phyloP scores from a whole-genome alignment of 1,139 yeast genomes.

The Lodderomyces oxycetoniae region DNA sequence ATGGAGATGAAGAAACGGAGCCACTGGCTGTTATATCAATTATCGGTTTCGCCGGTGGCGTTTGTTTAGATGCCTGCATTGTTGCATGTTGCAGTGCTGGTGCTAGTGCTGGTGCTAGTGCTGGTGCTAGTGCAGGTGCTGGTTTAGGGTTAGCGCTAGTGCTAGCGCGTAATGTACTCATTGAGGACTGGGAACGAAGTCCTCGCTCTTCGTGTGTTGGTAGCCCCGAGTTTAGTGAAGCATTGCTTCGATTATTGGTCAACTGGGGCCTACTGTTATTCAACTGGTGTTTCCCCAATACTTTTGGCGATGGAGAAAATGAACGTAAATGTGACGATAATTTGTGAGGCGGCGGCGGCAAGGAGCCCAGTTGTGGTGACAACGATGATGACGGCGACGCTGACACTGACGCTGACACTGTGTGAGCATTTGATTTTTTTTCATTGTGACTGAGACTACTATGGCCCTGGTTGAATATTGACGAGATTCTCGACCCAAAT shows the following conservation, averaged over 20 bases:
- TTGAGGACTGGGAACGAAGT: conserved; percentile 6
- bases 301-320: no score
- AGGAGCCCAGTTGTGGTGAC: no score
- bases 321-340: no score
- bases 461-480: conserved; percentile 12
- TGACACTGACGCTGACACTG: conserved; percentile 2
- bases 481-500: conserved; percentile 14
- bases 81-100: no score
- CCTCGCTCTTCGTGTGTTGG: conserved; percentile 3
- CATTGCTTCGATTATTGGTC: conserved; percentile 4
- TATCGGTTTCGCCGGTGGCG: no score
- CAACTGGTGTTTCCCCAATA: no score
- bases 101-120: no score
- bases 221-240: conserved; percentile 1
- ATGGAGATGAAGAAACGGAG: no score
- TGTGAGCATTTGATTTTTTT: conserved; percentile 5
- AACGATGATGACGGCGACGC: conserved; percentile 4
- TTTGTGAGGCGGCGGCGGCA: no score
- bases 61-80: no score
- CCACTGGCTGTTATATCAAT: no score
- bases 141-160: conserved; percentile 4
- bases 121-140: background rate
- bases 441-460: conserved; percentile 5
- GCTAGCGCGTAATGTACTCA: conserved; percentile 3
- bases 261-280: conserved; percentile 8